phyloP scores from a whole-genome alignment of 441 rosid species.

The Populus hybrid region DNA sequence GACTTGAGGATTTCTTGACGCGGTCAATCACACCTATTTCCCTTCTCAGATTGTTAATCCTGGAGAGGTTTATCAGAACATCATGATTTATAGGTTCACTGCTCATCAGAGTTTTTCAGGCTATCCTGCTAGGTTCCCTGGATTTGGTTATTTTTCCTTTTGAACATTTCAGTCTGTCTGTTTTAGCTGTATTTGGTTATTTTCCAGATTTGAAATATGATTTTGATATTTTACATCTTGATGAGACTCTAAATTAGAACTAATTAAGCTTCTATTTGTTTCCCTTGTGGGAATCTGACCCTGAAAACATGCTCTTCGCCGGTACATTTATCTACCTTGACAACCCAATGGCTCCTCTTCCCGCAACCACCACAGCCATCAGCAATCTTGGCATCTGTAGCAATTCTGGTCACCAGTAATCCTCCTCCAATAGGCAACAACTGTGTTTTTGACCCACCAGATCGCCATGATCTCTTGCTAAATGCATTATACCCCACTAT shows the following conservation, averaged over 20 bases:
- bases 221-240: neutral
- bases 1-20: slow-evolving; percentile 71
- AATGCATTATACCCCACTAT: slow-evolving; percentile 80
- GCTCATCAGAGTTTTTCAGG: slow-evolving; percentile 10
- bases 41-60: slow-evolving; percentile 48
- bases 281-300: slow-evolving; percentile 57
- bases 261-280: slow-evolving; percentile 48
- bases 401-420: slow-evolving; percentile 57
- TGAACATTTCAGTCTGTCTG: neutral
- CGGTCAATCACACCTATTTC: slow-evolving; percentile 48
- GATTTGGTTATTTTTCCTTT: neutral
- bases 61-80: slow-evolving; percentile 37
- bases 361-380: slow-evolving; percentile 7
- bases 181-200: no score
- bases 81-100: slow-evolving; percentile 47
- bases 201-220: neutral
- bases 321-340: slow-evolving; percentile 74
- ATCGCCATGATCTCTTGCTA: slow-evolving; percentile 55
- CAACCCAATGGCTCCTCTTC: slow-evolving; percentile 75
- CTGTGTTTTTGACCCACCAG: slow-evolving; percentile 59
- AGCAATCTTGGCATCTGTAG: slow-evolving; percentile 15
- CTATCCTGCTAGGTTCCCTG: neutral
- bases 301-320: slow-evolving; percentile 93
- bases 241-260: neutral
- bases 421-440: slow-evolving; percentile 85